phyloP scores from a whole-genome alignment of 495 filamentous ascomycete genomes.

The Corynascus novoguineensis region DNA sequence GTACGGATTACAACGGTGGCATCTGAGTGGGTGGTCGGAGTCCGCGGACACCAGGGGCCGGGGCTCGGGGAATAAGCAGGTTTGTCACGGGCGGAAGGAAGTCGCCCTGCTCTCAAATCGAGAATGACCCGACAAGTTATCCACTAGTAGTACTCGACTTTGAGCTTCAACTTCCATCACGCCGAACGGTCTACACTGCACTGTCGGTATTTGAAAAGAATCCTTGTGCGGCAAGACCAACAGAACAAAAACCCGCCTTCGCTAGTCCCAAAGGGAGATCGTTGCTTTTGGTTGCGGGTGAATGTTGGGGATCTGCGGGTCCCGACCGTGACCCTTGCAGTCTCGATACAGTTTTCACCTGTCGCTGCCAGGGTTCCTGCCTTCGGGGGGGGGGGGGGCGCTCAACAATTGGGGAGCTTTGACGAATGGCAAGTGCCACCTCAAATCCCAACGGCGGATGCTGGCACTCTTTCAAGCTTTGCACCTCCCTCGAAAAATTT shows the following conservation, averaged over 20 bases:
- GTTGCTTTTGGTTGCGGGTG: slow-evolving; percentile 21
- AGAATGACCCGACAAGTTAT: too few relatives aligned
- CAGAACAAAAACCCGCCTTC: not conserved
- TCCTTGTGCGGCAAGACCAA: too few relatives aligned
- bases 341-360: slow-evolving; percentile 19
- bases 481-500: too few relatives aligned
- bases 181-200: too few relatives aligned
- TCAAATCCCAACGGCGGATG: not conserved
- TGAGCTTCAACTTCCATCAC: not conserved
- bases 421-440: not conserved
- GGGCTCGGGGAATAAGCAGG: too few relatives aligned
- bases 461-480: not conserved
- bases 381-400: slow-evolving; percentile 12
- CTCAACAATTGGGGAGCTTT: slow-evolving; percentile 31
- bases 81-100: too few relatives aligned
- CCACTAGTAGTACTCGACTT: too few relatives aligned
- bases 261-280: slow-evolving; percentile 4
- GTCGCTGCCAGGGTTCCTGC: slow-evolving; percentile 19
- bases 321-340: slow-evolving; percentile 19
- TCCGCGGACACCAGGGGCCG: too few relatives aligned
- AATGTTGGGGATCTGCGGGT: slow-evolving; percentile 44
- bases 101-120: too few relatives aligned
- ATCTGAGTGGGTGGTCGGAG: too few relatives aligned
- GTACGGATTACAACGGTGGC: too few relatives aligned
- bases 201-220: too few relatives aligned